Base-by-base conservation (phyloP, 768 basidiomycete genomes). In the Butyriboletus loyo region DNA sequence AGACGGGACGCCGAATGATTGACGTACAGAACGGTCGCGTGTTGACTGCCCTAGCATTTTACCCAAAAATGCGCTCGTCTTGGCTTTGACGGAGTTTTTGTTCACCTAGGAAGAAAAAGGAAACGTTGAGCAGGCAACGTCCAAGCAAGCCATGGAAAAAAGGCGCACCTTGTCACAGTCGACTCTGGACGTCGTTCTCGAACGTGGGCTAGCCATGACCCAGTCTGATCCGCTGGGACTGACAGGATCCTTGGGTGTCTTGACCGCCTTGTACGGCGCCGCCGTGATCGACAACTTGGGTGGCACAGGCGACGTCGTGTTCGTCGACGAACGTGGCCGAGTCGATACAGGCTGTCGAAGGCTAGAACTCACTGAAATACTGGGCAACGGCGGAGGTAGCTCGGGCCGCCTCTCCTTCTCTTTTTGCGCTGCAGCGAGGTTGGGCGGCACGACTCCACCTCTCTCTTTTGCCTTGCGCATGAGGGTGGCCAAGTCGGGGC, bases 401-500 rank as follows among this genome's bases (percentile, higher is more conserved):
- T 76, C 77, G 28, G 64, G 60, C 50, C 70, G 65, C 52, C 64
- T 71, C 43, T 76, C 73, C 43, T 63, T 60, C 50, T 61, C 63
- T 40, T 64, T 65, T 49, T 65, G 63, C 0, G 58, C 44, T 21
- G 63, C 52, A 13, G 36, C 72, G 66, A 69, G 62, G 66, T 54
- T 53, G 59, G 66, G 32, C 14, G 68, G 65, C 22, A 79, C 63
- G 36, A 75, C 71, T 0, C 74, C 78, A 19, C 82, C 82, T 45
- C 79, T 75, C 62, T 87, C 87, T 70, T 86, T 91, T 15, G 89
- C 87, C 71, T 93, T 94, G 55, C 86, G 79, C 48, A 94, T 69
- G 48, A 97, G 77, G 10, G 91, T 93, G 5, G 91, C 91, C 21
- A 97, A 77, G 71, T 98, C 94, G 25, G 94, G 95, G 65, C 88